Conservation (phyloP, 768 basidiomycete genomes). For the Leucogyrophana mollusca region DNA sequence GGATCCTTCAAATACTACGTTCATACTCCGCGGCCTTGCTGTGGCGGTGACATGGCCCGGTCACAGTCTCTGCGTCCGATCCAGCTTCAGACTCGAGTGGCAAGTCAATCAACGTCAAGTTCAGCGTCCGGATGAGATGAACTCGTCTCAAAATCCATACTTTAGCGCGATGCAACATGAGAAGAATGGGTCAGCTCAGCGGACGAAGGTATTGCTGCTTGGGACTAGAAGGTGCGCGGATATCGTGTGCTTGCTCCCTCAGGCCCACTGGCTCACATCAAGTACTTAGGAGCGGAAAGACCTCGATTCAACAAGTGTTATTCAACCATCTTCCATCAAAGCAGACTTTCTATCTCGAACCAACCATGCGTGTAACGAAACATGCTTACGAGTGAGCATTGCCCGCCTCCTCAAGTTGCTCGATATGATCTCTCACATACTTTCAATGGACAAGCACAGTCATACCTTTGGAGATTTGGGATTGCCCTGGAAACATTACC, state of each 20-base stretch:
- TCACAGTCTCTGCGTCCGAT: background rate
- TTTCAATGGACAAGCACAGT: slow-evolving; percentile 59
- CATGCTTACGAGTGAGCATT: slow-evolving; percentile 75
- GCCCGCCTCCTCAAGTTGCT: background rate
- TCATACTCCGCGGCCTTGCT: background rate
- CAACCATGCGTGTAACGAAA: slow-evolving; percentile 75
- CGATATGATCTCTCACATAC: background rate
- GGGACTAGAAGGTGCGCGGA: slow-evolving; percentile 63
- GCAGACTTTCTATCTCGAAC: slow-evolving; percentile 88
- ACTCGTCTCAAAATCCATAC: slow-evolving; percentile 11
- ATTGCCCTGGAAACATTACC: slow-evolving; percentile 85
- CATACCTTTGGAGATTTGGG: slow-evolving; percentile 93
- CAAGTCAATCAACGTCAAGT: background rate
- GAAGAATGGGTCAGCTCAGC: slow-evolving; percentile 17
- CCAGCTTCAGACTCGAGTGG: background rate
- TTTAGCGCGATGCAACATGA: slow-evolving; percentile 9
- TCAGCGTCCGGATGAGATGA: slow-evolving; percentile 1
- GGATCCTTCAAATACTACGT: background rate
- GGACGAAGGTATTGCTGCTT: slow-evolving; percentile 71
- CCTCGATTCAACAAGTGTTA: slow-evolving; percentile 88
- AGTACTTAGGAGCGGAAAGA: slow-evolving; percentile 77
- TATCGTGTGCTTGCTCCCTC: background rate
- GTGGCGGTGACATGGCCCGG: background rate
- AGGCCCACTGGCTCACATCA: slow-evolving; percentile 4
- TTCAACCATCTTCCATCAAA: slow-evolving; percentile 82